Evolutionary conservation across 2,329 filamentous ascomycete genomes (phyloP), one percentile per base, ranked within the genome.

Genomic region (Aureobasidium sp.): DNA sequence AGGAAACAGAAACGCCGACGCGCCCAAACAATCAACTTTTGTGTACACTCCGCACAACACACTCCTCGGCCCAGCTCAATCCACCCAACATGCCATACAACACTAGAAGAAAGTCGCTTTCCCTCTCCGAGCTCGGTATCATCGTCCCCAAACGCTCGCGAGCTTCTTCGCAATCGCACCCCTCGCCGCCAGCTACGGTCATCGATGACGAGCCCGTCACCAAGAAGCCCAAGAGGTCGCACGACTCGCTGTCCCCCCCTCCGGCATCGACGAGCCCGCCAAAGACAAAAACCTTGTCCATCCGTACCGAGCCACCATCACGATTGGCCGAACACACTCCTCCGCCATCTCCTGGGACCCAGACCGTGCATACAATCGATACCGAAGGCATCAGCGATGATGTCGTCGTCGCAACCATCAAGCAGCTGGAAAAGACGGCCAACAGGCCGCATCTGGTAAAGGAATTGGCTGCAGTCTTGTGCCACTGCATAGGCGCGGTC

Each of bases 381-480:
- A 82, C 90, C 55, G 86, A 91, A 65, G 84, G 85, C 40, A 92
- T 97, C 74, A 90, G 92, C 71, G 94, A 99, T 73, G 91, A 96
- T 69, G 95, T 99, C 67, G 93, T 99, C 55, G 87, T 95, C 71
- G 90, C 85, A 17, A 90, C 95, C 51, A 90, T 97, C 69, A 77
- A 89, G 67, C 91, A 95, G 75, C 79, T 99, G 60, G 87, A 96
- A 73, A 88, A 88, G 72, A 95, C 92, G 1, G 88, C 86, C 63
- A 99, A 99, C 75, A 83, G 92, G 60, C 94, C 94, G 60, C 93
- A 96, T 74, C 80, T 97, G 31, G 90, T 97, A 64, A 96, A 96
- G 76, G 93, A 97, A 75, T 82, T 99, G 49, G 90, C 92, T 57
- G 83, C 85, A 15, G 83, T 95, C 55, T 81, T 97, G 62, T 84